Evolutionary conservation across 306 rosid genomes (phyloP), one percentile per base, ranked within the genome.

Genomic region (Trifolium dubium): DNA sequence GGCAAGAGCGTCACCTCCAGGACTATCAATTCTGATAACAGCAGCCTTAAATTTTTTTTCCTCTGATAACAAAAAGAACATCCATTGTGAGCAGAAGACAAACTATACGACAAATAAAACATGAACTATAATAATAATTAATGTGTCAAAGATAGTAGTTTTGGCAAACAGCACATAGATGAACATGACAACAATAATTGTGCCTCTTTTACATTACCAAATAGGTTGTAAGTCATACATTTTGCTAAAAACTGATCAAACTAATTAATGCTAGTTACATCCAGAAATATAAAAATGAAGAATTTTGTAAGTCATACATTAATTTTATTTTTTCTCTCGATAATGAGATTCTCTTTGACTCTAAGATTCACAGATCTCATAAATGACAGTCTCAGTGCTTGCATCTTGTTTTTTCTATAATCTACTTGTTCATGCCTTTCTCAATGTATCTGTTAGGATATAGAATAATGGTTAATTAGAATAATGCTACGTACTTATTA

Each of bases 1-100:
- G 79, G 97, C 97, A 85, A 93, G 94, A 66, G 98, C 98, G 84
- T 93, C 97, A 80, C 97, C 97, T 83, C 98, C 97, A 60, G 98
- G 97, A 83, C 97, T 91, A 83, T 91, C 97, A 82, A 93, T 93
- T 72, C 92, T 87, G 82, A 93, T 91, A 64, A 91, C 84, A 64
- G 92, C 96, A 30, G 97, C 98, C 82, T 93, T 91, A 58, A 69
- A 93, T 76, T 69, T 55, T 87, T 89, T 88, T 35, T 97, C 89
- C 76, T 81, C 97, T 93, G 87, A 61, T 43, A 37, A 62, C 77
- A 66, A 63, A 69, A 80, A 66, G 44, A 82, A 70, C 11, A 71
- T 53, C 40, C 67, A 63, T 68, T 28, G 17, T 72, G 47, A 13
- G 32, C 10, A 31, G 55, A 69, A 76, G 47, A 46, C 5, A 67